Evolutionary conservation across 805 yeast genomes (phyloP), one percentile per base, ranked within the genome.

Genomic region (Teunomyces gatunensis): DNA sequence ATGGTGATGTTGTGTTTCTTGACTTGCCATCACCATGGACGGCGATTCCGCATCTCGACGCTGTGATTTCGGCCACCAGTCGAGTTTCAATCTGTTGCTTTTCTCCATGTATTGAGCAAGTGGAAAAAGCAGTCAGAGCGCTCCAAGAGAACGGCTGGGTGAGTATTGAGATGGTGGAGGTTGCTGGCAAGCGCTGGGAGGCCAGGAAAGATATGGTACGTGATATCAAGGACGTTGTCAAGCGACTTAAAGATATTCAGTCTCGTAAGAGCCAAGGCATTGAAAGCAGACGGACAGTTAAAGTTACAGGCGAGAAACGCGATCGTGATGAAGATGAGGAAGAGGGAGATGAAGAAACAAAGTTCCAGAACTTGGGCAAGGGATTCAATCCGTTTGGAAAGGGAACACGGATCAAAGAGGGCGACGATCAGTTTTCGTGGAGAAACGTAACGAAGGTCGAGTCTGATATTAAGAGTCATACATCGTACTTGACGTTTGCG

Each of bases 11-110:
- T 2, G 80, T 94, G 0, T 94, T 94, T 59, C 74, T 94, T 52
- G 99, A 94, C 63, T 75, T 94, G 42, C 99, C 99, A 3, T 84
- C 96, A 4, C 99, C 99, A 6, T 92, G 98, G 97, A 83, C 82
- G 32, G 99, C 99, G 5, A 86, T 94, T 45, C 89, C 89, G 5
- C 85, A 86, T 65, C 68, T 92, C 40, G 68, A 74, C 10, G 55
- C 60, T 28, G 95, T 87, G 1, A 75, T 87, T 12, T 69, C 86
- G 6, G 64, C 69, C 6, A 68, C 68, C 15, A 71, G 75, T 47
- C 73, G 75, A 23, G 87, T 83, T 18, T 83, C 87, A 2, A 77
- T 94, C 46, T 94, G 99, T 68, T 94, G 99, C 67, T 94, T 94
- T 62, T 88, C 96, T 34, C 99, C 99, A 7, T 94, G 99, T 67